Base-by-base conservation (phyloP, 805 yeast species). In the Barnettozyma populi region DNA sequence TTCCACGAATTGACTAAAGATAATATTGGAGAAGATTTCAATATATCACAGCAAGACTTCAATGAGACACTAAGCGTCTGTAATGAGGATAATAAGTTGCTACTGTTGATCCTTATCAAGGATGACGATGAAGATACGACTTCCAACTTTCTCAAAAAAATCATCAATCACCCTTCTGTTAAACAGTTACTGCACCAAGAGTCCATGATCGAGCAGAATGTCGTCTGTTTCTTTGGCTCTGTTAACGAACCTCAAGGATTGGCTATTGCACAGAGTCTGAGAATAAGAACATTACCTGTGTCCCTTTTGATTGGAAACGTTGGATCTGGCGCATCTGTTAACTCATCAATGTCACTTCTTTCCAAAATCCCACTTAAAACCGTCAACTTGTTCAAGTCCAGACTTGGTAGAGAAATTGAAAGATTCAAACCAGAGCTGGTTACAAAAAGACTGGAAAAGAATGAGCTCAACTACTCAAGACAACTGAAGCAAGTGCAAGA, bases 141-240 rank as follows among this genome's bases (percentile, higher is more conserved):
- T 0, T 57, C 60, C 5, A 61, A 60, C 2, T 70, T 80, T 32
- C 59, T 80, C 46, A 69, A 73, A 21, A 67, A 66, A 19, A 65
- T 79, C 10, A 57, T 81, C 36, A 70, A 74, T 43, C 76, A 75
- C 54, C 20, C 34, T 4, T 21, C 38, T 2, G 31, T 47, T 14
- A 27, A 19, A 3, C 32, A 43, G 16, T 18, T 27, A 5, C 16
- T 47, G 13, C n/a, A 37, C 1, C 20, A 39, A 3, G 72, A 65
- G 1, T 57, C 63, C 27, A 76, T 80, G 32, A 60, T 73, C 14
- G 65, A 66, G 2, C 70, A 76, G 36, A 72, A 82, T 41, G 49
- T 78, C n/a, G 52, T 79, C 1, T 69, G 84, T 1, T 86, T 84
- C 73, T 74, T 84, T 36, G 86, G 87, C 0, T 79, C 82, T 53